Base-by-base conservation (phyloP, 75 land plant genomes). In the Larix kaempferi region DNA sequence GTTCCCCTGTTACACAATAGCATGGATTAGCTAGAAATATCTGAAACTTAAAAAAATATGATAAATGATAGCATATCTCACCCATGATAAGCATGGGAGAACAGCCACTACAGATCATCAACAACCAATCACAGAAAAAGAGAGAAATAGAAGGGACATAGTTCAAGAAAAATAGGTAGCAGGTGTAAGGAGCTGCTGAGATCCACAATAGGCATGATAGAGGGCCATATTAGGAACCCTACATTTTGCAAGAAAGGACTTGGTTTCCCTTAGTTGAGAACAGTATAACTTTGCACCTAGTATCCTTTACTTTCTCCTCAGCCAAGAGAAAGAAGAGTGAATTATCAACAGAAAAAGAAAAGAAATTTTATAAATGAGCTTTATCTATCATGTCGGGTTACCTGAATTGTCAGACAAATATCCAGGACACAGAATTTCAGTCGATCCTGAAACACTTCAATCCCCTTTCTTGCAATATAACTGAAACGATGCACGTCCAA, bases 371-470 rank as follows among this genome's bases (percentile, higher is more conserved):
- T 0, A 37, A 21, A 69, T 6, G 12, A 69, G 41, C 21, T 41
- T 44, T n/a, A 19, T 69, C 23, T 4, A 13, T 69, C n/a, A 10
- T 69, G 13, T 22, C 11, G 21, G 13, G 19, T 8, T 76, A 94
- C 97, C 95, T 94, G 97, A 57, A 94, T 94, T 17, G 97, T 94
- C 66, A 94, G 73, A 74, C 97, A 94, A 82, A 94, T 41, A 81
- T 94, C 95, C 52, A 94, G 78, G 61, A 88, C 78, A 72, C 97
- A 91, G 55, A 81, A 57, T 64, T 87, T 90, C 67, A 94, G 21
- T 26, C 91, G 88, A 8, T 92, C 94, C 22, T 94, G 84, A 73
- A 94, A 94, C 41, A 92, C 59, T 74, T 94, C 98, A 58, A 94
- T 84, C 75, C 94, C 98, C 75, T 94, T 94, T 76, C 98, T 82